A percentile compares a stretch with the other conserved stretches of the same genome.
Conservation (phyloP, 208 protist species). For the Naegleria lovaniensis region DNA sequence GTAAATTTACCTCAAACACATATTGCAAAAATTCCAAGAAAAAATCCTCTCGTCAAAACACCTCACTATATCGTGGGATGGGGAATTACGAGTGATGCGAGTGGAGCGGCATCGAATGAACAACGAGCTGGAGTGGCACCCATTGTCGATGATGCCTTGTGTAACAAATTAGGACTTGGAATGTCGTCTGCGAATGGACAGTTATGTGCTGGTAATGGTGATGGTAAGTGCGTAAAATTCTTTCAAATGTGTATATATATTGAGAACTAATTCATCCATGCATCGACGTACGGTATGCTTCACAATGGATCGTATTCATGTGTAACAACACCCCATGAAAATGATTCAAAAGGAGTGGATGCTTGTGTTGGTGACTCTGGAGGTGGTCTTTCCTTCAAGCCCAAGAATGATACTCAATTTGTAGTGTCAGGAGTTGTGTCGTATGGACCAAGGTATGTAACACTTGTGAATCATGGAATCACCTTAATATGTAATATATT, state of each 20-base stretch:
- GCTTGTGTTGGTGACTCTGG: background rate
- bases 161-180: background rate
- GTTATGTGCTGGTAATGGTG: background rate
- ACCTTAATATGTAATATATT: too few relatives aligned
- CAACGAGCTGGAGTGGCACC: background rate
- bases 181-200: background rate
- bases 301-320: too few relatives aligned
- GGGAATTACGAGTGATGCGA: background rate
- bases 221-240: background rate
- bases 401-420: background rate
- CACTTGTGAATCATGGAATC: too few relatives aligned
- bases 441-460: background rate
- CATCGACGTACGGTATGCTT: too few relatives aligned
- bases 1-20: background rate
- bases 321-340: too few relatives aligned
- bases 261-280: too few relatives aligned
- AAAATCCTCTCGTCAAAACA: background rate
- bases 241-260: too few relatives aligned
- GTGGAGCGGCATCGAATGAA: background rate
- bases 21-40: background rate
- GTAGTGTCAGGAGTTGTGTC: background rate
- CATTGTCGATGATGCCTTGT: background rate
- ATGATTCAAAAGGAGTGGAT: background rate
- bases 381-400: background rate
- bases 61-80: background rate